Evolutionary conservation across 2,329 filamentous ascomycete genomes (phyloP), one percentile per base, ranked within the genome.

Genomic region (Fusarium piperis): DNA sequence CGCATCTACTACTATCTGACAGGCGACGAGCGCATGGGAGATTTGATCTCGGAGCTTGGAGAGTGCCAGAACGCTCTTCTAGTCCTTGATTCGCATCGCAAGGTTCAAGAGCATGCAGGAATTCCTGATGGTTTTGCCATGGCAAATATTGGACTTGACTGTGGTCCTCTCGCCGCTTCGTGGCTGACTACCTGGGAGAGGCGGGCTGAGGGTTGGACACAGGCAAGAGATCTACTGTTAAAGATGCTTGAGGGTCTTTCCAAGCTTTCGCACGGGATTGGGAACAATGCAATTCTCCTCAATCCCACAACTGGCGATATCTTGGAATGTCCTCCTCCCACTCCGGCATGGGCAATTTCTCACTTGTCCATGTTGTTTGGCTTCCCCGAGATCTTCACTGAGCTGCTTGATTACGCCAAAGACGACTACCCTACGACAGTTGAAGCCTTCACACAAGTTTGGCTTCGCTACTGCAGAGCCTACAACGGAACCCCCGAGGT

Each of bases 1-100:
- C 88, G 2, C 85, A 87, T 16, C 83, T 89, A 89, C 75, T 90
- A 84, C 78, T 90, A 87, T 72, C 74, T 90, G 2, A 84, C 86
- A 0, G 88, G 87, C 2, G 88, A 90, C 57, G 88, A 90, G 78
- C 83, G 88, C 8, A 83, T 83, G 0, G 88, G 88, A 0, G 87
- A 90, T 35, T 23, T 72, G 4, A 71, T 72, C 23, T 36, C 36
- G 13, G 68, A 71, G 36, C 65, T 72, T 1, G 41, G 64, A 13
- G 6, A 59, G 1, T 72, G 68, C 6, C 70, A 72, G n/a, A 20
- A 63, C 18, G 53, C 70, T 4, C 60, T 71, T 2, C 20, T 67
- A 13, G 51, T 48, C 3, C 65, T 72, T 4, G 70, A 72, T 35
- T 71, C 70, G 1, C 70, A 72, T 26, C 59, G 70, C 9, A 72